These are phyloP conservation scores for Cyberlindnera euphorbiiphila DNA, from an alignment of 805 yeast genomes.

Conservation along the genomic window DNA sequence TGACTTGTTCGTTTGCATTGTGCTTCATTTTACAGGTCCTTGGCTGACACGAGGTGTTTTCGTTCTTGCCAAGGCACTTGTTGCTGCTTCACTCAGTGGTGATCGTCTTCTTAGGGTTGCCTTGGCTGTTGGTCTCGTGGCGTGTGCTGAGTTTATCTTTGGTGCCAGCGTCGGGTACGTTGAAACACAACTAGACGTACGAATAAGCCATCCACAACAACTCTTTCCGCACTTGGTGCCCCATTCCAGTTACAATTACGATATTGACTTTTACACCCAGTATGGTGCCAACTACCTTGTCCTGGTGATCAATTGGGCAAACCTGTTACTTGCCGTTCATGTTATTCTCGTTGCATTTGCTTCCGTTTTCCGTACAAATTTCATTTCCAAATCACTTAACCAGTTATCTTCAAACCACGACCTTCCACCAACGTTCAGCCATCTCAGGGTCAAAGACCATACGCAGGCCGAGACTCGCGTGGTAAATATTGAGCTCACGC, in stretches of 20 bases:
- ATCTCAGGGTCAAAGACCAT: constrained; percentile 10
- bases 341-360: constrained; percentile 25
- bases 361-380: constrained; percentile 23
- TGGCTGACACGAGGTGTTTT: constrained; percentile 21
- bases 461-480: constrained; percentile 17
- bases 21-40: constrained; percentile 23
- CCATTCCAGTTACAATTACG: constrained; percentile 2
- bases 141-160: constrained; percentile 14
- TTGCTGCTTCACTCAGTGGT: constrained; percentile 22
- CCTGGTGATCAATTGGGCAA: constrained; percentile 13
- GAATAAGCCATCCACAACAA: constrained; percentile 11
- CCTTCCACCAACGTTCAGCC: constrained; percentile 7
- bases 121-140: constrained; percentile 11
- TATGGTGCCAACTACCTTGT: constrained; percentile 4
- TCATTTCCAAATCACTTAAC: constrained; percentile 24
- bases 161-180: constrained; percentile 10
- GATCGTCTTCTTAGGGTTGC: constrained; percentile 12
- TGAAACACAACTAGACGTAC: constrained; percentile 9
- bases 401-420: constrained; percentile 18
- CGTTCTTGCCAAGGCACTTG: constrained; percentile 24
- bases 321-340: constrained; percentile 24
- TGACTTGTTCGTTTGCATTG: constrained; percentile 18
- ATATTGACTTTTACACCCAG: constrained; percentile 1
- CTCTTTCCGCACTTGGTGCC: constrained; percentile 24
- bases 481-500: constrained; percentile 18